Conservation (phyloP, 768 basidiomycete genomes). For the Hortiboletus flavorubellus region DNA sequence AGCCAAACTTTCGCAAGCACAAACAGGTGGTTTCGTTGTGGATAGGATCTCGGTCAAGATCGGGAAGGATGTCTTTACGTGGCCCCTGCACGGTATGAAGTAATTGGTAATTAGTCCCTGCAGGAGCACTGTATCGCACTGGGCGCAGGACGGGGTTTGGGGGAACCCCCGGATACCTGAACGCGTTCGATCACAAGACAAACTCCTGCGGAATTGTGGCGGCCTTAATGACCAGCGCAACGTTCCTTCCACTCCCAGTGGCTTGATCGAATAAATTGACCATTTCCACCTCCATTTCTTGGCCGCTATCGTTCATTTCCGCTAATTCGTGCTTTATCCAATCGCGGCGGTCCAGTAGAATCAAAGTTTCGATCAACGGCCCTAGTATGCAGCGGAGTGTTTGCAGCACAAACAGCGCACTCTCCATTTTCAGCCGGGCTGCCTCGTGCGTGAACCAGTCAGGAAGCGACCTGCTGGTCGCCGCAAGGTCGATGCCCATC, state of each 20-base stretch:
- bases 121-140: constrained; percentile 3
- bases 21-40: constrained; percentile 50
- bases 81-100: constrained; percentile 33
- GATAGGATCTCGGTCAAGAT: constrained; percentile 61
- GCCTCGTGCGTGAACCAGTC: constrained; percentile 21
- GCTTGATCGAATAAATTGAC: constrained; percentile 73
- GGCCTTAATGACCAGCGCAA: constrained; percentile 55
- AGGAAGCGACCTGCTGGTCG: constrained; percentile 15
- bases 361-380: constrained; percentile 60
- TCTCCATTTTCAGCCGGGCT: constrained; percentile 31
- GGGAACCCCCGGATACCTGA: constrained; percentile 5
- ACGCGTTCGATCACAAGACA: not conserved
- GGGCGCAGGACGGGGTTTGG: constrained; percentile 4
- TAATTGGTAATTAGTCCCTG: constrained; percentile 12
- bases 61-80: constrained; percentile 60
- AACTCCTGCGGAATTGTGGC: constrained; percentile 7
- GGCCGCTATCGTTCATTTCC: constrained; percentile 19
- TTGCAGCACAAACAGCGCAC: constrained; percentile 56
- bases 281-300: constrained; percentile 38
- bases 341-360: constrained; percentile 57
- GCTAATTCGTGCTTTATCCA: constrained; percentile 49
- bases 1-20: constrained; percentile 37
- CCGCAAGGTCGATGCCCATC: constrained; percentile 21
- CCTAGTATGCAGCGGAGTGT: constrained; percentile 66
- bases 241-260: constrained; percentile 69